Base-by-base conservation (phyloP, 345 rosid genomes). In the Lumnitzera racemosa region DNA sequence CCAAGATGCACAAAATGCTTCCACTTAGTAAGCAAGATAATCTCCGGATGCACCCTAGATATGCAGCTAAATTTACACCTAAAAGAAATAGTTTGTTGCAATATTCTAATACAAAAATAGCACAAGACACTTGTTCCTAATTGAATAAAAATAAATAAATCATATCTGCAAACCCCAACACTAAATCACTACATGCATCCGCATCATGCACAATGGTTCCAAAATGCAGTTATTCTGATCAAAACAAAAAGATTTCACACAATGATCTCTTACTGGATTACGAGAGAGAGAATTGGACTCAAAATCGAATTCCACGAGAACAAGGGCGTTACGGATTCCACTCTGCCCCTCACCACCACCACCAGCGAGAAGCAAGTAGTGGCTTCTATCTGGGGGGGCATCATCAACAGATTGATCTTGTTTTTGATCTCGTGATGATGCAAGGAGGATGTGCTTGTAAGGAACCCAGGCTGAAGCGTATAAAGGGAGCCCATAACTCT, bases 271-370 rank as follows among this genome's bases (percentile, higher is more conserved):
- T 78, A 90, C 97, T 51, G 97, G 98, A 53, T 81, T 75, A 31
- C 73, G 67, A 14, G 86, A 83, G 59, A 92, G 96, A 72, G 89
- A 79, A 48, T 70, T 83, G 60, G 74, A 70, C 49, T 77, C 71
- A 57, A 70, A 66, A 73, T 92, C 87, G 70, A 76, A 82, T 41
- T 54, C 70, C 23, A 76, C 68, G 60, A 92, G 50, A 54, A 89
- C 46, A 53, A 85, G 55, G 15, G 95, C 89, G 47, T 92, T 92
- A 3, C 82, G 84, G 68, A 92, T 87, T 31, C 98, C 97, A 70
- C 78, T 90, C 46, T 72, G 74, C 43, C 96, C 98, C 61, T 84
- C 90, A 11, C 97, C 98, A 0, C 98, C 97, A 11, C 98, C 98
- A 20, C 98, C 98, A 0, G 88, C 68, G 20, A 89, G 61, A 66